phyloP scores from a whole-genome alignment of 106 monocot species.

The Dendrobium catenatum region DNA sequence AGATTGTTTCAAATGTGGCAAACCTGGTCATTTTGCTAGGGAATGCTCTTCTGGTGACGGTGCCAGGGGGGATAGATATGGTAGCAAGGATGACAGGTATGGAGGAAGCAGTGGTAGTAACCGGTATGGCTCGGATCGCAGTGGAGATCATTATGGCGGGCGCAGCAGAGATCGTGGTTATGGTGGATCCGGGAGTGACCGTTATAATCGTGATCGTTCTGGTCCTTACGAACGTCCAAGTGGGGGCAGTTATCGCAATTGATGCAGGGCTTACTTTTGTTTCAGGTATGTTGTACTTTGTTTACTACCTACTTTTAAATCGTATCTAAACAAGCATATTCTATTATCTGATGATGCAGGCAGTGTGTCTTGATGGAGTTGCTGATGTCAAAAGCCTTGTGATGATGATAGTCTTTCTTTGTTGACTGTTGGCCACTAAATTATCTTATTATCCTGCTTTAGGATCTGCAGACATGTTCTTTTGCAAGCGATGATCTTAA shows the following conservation, averaged over 20 bases:
- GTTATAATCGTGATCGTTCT: constrained; percentile 74
- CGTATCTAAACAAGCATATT: too few species aligned
- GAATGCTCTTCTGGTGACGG: constrained; percentile 86
- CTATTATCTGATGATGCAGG: background rate
- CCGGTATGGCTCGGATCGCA: constrained; percentile 52
- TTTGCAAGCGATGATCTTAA: constrained; percentile 2
- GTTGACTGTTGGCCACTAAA: background rate
- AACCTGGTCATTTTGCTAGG: constrained; percentile 96
- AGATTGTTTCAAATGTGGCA: constrained; percentile 93
- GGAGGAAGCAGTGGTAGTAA: constrained; percentile 32
- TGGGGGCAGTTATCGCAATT: constrained; percentile 45
- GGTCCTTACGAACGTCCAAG: constrained; percentile 85
- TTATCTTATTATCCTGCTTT: background rate
- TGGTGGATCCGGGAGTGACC: constrained; percentile 57
- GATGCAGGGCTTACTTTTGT: constrained; percentile 1
- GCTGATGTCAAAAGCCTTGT: background rate
- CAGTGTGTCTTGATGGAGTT: background rate
- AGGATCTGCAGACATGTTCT: background rate
- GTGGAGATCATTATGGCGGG: constrained; percentile 49
- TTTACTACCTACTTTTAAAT: too few species aligned
- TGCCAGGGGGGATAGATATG: constrained; percentile 65
- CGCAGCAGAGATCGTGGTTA: constrained; percentile 54
- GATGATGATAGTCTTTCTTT: background rate
- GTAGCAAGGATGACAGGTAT: constrained; percentile 17
- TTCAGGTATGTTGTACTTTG: constrained; percentile 9